phyloP scores from a whole-genome alignment of 2,329 filamentous ascomycete genomes.

The Colletotrichum noveboracense region DNA sequence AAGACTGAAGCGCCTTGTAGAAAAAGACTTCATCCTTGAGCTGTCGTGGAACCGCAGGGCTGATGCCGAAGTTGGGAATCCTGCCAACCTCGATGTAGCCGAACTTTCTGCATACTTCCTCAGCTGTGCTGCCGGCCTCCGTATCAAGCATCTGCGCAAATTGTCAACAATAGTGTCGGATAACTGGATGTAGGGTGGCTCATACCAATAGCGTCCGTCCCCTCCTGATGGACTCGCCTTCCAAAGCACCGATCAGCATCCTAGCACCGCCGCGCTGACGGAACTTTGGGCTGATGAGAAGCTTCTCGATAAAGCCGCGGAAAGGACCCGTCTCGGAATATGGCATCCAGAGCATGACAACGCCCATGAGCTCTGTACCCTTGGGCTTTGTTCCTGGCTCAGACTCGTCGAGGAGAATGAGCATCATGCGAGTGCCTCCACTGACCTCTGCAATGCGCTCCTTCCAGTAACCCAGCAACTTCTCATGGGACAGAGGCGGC shows the following conservation, averaged over 20 bases:
- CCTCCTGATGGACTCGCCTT: conserved; percentile 54
- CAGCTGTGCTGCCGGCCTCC: conserved; percentile 56
- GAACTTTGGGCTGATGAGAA: conserved; percentile 59
- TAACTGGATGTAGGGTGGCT: background rate
- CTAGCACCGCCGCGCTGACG: conserved; percentile 57
- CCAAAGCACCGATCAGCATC: conserved; percentile 57
- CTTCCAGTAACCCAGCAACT: conserved; percentile 64
- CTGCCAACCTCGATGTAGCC: conserved; percentile 61
- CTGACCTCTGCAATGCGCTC: conserved; percentile 52
- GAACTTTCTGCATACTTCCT: conserved; percentile 58
- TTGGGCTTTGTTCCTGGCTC: conserved; percentile 37
- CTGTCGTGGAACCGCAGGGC: conserved; percentile 45
- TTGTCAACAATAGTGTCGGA: background rate
- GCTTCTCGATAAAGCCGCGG: conserved; percentile 60
- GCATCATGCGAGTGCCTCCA: conserved; percentile 52
- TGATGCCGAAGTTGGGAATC: conserved; percentile 59
- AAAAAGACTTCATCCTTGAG: conserved; percentile 60
- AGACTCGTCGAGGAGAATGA: conserved; percentile 52
- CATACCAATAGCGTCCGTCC: conserved; percentile 58
- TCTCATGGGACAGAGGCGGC: conserved; percentile 61
- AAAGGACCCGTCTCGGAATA: conserved; percentile 61
- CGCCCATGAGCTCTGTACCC: conserved; percentile 55
- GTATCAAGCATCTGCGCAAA: conserved; percentile 55
- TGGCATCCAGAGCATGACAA: conserved; percentile 59
- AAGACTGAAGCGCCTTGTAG: conserved; percentile 57